phyloP scores from a whole-genome alignment of 2,329 filamentous ascomycete genomes.

The Lasiodiplodia gonubiensis region DNA sequence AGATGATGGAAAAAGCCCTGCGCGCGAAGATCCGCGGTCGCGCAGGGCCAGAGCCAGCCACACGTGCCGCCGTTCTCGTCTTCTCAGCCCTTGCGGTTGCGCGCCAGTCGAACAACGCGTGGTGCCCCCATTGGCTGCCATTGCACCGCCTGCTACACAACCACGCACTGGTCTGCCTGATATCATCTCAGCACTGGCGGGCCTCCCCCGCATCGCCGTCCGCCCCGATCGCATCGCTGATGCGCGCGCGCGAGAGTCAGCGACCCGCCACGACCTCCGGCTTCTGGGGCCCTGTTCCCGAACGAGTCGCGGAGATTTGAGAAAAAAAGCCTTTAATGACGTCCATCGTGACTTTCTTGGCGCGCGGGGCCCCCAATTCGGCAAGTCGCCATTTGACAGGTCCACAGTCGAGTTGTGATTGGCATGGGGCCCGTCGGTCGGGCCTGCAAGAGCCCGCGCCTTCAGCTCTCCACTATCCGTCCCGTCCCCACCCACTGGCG shows the following conservation, averaged over 20 bases:
- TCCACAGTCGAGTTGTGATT: conserved; percentile 3
- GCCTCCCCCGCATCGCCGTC: not conserved
- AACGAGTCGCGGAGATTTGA: conserved; percentile 22
- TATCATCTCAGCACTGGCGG: not conserved
- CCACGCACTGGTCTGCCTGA: not conserved
- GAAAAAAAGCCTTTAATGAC: conserved; percentile 7
- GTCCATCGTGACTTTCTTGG: conserved; percentile 21
- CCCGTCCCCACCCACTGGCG: conserved; percentile 7
- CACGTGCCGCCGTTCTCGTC: conserved; percentile 2
- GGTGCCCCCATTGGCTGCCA: conserved; percentile 3
- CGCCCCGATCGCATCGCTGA: not conserved
- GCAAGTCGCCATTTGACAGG: conserved; percentile 16
- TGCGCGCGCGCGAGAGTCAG: not conserved
- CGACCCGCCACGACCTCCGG: not conserved
- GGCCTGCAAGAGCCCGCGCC: not conserved
- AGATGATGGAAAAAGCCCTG: not conserved
- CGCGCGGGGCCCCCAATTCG: conserved; percentile 5
- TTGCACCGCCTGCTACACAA: not conserved
- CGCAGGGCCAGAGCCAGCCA: not conserved
- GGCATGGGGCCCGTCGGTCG: not conserved
- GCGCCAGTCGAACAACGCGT: conserved; percentile 4
- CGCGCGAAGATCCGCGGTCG: not conserved
- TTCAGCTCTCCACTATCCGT: conserved; percentile 15
- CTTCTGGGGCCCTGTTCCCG: not conserved
- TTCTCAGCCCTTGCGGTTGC: not conserved